A percentile compares a stretch with the other conserved stretches of the same genome.
Evolutionary conservation across 768 basidiomycete species (phyloP).

Genomic region (Serendipita sp.): DNA sequence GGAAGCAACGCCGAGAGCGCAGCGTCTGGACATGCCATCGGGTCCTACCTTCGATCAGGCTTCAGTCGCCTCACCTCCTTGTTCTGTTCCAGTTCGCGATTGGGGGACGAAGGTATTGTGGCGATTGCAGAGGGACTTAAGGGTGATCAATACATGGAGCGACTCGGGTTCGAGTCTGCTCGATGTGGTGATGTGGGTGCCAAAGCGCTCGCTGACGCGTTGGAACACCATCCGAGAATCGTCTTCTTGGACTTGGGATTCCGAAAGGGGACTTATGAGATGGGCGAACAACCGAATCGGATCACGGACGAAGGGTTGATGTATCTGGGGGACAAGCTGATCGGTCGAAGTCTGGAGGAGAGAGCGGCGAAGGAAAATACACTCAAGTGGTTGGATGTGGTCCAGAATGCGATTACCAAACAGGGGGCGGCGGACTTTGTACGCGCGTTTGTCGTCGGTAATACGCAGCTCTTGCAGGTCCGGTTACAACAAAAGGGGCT

Average conservation of each 20-base stretch:
- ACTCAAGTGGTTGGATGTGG: constrained; percentile 5
- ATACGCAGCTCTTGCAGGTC: constrained; percentile 3
- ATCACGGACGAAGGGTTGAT: constrained; percentile 9
- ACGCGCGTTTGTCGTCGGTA: background rate
- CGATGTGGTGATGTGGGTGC: constrained; percentile 9
- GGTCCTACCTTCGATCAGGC: constrained; percentile 1
- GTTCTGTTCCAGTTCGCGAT: constrained; percentile 4
- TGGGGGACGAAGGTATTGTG: constrained; percentile 9
- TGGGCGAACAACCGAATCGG: constrained; percentile 9
- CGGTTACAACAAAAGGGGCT: constrained; percentile 4
- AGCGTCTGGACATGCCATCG: constrained; percentile 6
- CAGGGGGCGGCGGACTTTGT: constrained; percentile 7
- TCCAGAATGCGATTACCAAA: constrained; percentile 6
- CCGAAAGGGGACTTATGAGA: constrained; percentile 9
- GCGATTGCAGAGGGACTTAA: constrained; percentile 7
- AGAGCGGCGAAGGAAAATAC: background rate
- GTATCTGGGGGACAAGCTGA: constrained; percentile 5
- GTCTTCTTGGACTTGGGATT: constrained; percentile 9
- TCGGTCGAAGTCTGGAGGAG: background rate
- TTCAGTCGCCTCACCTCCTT: constrained; percentile 7
- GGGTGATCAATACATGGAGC: constrained; percentile 4
- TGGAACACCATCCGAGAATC: constrained; percentile 1
- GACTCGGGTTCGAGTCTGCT: constrained; percentile 9
- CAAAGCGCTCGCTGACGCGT: constrained; percentile 9
- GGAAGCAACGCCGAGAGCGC: constrained; percentile 4